Evolutionary conservation across 116 monocot species (phyloP).

Genomic region (Iris pallida): DNA sequence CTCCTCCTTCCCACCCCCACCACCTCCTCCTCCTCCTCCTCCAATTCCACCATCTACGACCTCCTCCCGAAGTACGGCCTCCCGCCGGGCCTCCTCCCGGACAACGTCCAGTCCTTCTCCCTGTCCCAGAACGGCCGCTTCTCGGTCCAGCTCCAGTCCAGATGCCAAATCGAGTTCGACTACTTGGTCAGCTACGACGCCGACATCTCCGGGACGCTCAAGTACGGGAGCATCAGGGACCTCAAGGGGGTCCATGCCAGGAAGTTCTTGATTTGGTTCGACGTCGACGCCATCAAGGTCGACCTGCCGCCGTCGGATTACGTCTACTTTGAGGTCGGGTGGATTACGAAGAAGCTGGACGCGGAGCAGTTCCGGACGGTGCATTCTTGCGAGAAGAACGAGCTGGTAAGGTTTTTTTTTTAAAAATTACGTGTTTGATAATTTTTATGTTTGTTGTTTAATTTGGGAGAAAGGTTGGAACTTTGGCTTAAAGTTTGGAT

Average conservation of each 20-base stretch:
- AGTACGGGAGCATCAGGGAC: constrained; percentile 53
- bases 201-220: constrained; percentile 39
- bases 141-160: constrained; percentile 37
- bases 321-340: constrained; percentile 56
- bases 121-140: constrained; percentile 40
- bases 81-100: constrained; percentile 64
- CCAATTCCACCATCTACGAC: constrained; percentile 43
- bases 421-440: too few relatives aligned
- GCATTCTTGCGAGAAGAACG: constrained; percentile 29
- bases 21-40: constrained; percentile 2
- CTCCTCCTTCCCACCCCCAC: constrained; percentile 6
- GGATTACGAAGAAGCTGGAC: constrained; percentile 41
- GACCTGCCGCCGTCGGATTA: constrained; percentile 47
- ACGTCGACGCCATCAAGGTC: constrained; percentile 65
- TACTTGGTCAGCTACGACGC: constrained; percentile 59
- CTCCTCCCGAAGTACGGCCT: constrained; percentile 47
- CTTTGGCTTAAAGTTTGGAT: too few relatives aligned
- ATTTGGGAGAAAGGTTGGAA: too few relatives aligned
- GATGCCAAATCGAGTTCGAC: constrained; percentile 69
- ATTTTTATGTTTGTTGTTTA: too few relatives aligned
- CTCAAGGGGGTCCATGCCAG: constrained; percentile 66
- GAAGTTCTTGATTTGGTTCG: constrained; percentile 70
- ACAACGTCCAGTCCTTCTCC: constrained; percentile 39
- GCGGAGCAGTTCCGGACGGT: constrained; percentile 42
- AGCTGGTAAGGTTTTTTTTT: background rate